Conservation (phyloP, 2,329 filamentous ascomycete species). For the Trichoderma endophyticum region DNA sequence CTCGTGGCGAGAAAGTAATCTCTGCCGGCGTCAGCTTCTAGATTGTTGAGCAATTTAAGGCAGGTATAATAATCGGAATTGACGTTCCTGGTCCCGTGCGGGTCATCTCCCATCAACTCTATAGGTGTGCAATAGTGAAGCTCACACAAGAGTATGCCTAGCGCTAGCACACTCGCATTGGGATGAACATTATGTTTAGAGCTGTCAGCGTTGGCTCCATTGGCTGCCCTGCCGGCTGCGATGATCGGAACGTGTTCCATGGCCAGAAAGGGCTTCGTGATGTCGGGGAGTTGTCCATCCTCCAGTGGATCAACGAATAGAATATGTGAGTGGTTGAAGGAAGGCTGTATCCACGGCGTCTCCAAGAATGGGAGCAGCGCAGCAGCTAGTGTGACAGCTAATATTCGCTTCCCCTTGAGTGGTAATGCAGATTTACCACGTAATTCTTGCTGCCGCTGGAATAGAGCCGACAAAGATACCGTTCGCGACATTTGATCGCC, state of each 20-base stretch:
- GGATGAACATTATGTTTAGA: not conserved
- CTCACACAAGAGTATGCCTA: slow-evolving; percentile 3
- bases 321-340: slow-evolving; percentile 1
- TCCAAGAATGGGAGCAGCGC: slow-evolving; percentile 1
- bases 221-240: not conserved
- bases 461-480: not conserved
- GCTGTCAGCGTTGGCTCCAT: not conserved
- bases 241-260: slow-evolving; percentile 6
- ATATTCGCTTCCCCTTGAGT: not conserved
- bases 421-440: not conserved
- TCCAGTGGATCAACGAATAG: not conserved
- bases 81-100: not conserved
- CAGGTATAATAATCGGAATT: slow-evolving; percentile 4
- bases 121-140: slow-evolving; percentile 5
- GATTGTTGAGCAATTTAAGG: not conserved
- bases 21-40: not conserved
- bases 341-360: not conserved
- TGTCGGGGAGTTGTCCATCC: not conserved
- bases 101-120: not conserved
- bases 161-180: not conserved
- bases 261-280: slow-evolving; percentile 1
- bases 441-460: not conserved
- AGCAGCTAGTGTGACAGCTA: not conserved
- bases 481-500: not conserved
- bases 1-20: slow-evolving; percentile 1